Evolutionary conservation across 768 basidiomycete species (phyloP), one percentile per base, ranked within the genome.

Genomic region (Phylloporus arenicola): DNA sequence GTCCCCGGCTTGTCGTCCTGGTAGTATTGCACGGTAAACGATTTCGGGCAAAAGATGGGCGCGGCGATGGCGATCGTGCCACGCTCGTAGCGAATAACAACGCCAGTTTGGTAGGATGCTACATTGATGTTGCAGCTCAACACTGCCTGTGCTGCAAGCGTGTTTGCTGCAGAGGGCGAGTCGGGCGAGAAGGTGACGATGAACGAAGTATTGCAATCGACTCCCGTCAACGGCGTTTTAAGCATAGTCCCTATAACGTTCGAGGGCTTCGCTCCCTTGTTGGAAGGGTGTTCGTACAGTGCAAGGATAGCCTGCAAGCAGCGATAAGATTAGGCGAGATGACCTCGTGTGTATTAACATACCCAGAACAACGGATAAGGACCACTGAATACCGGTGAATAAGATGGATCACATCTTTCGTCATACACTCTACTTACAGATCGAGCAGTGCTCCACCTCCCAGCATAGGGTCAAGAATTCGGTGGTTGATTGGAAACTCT

Each of bases 401-500:
- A 17, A 53, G 19, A 29, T n/a, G 14, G 20, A 25, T 45, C 29
- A 14, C 16, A 25, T 35, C 33, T 27, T 48, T n/a, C n/a, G 14
- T n/a, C 20, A 16, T 43, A 42, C 22, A 14, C 40, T 30, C 16
- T 8, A 68, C 84, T 67, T 56, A 90, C 86, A 93, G 76, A 64
- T 93, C 92, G 19, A 95, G 77, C 25, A 95, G 63, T 12, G 83
- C 88, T 0, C 91, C 91, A 10, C 92, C 91, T 22, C 87, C 92
- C 4, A 95, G 76, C 17, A 67, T 64, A 3, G 92, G 90, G 59
- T 92, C 81, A 51, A 93, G 65, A 53, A 93, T 87, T 47, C 92
- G 73, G 68, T 89, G 82, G 0, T 81, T 85, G 50, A 69, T 72
- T 0, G 86, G 82, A 38, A 83, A 69, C 56, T 83, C 88, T 88